Base-by-base conservation (phyloP, 2,329 filamentous ascomycete genomes). In the Davidsoniella eucalypti region DNA sequence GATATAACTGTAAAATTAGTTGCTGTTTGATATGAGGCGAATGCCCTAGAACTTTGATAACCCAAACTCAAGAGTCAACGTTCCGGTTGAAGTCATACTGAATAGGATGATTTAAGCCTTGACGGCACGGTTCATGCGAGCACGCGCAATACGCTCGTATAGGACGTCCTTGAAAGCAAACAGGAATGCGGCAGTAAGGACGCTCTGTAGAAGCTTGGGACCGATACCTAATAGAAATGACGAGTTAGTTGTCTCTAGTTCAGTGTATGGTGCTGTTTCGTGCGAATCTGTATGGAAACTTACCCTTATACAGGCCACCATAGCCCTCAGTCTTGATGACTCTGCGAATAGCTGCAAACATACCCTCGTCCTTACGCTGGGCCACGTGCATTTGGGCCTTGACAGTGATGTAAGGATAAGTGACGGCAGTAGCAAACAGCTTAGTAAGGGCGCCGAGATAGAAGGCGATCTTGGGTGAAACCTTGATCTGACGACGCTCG, bases 121-220 rank as follows among this genome's bases (percentile, higher is more conserved):
- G 59, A 64, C 67, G 48, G 65, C 61, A 41, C 67, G 61, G 18
- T 61, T 58, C 51, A 66, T 63, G 49, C 85, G 73, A 29, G 87
- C 75, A 58, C 71, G 76, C 47, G 90, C 68, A 0, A 80, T 88
- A 65, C 83, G 78, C 59, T 87, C 84, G 63, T 96, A 98, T 5
- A 98, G 74, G 5, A 87, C 85, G 63, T 98, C 92, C 72, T 98
- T 98, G 71, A 98, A 95, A 2, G 88, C 92, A 63, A 98, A 98
- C 52, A 98, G 70, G 67, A 96, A 87, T 2, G 92, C 92, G 5
- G 92, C 92, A 4, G 92, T 98, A 55, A 98, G 75, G 43, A 96
- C 92, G 62, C 88, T 95, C 69, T 98, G 92, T 17, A 87, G 88
- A 57, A 98, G 82, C 74, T 98, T 98, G 58, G 92, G 87, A 18